Base-by-base conservation (phyloP, 1,284 basidiomycete genomes). In the Phylloporus gajari region DNA sequence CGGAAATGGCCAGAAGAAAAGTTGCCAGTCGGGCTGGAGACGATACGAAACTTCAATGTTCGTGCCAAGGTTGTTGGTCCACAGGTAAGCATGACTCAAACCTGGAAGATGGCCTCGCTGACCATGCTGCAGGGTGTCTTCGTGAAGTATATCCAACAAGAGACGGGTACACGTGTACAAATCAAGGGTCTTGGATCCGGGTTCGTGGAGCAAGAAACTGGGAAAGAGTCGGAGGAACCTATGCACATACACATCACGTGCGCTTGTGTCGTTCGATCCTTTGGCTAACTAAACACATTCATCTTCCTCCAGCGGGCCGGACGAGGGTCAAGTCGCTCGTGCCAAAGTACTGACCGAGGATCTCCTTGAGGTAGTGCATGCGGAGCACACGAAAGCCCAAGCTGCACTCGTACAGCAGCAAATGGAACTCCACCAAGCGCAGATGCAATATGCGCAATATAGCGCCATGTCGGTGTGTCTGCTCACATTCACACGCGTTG, bases 1-100 rank as follows among this genome's bases (percentile, higher is more conserved):
- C 88, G 95, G 71, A 97, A 97, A 91, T 98, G 97, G 97, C 96
- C 96, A 6, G 97, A 98, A 82, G 96, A 96, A 84, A 97, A 97
- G 83, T 85, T 98, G 19, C 91, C 91, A 5, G 95, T 99, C 70
- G 93, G 92, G 17, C 83, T 99, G 67, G 97, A 99, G 42, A 93
- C 92, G 66, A 90, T 99, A 77, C 90, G 97, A 65, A 99, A 98
- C 84, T 99, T 99, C 85, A 99, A 99, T 81, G 93, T 99, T 69
- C 90, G 98, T 70, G 97, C 97, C 21, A 99, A 99, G 85, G 95
- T 98, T 38, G 97, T 99, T 58, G 97, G 97, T 8, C 98, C 97
- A 15, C 91, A 91, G 72, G 95, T 95, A 83, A 75, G 90, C 87
- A 53, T 25, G 19, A 44, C 38, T 48, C 32, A 32, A 35, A n/a